Conservation (phyloP, 1,139 yeast species). For the Barnettozyma hawaiiensis region DNA sequence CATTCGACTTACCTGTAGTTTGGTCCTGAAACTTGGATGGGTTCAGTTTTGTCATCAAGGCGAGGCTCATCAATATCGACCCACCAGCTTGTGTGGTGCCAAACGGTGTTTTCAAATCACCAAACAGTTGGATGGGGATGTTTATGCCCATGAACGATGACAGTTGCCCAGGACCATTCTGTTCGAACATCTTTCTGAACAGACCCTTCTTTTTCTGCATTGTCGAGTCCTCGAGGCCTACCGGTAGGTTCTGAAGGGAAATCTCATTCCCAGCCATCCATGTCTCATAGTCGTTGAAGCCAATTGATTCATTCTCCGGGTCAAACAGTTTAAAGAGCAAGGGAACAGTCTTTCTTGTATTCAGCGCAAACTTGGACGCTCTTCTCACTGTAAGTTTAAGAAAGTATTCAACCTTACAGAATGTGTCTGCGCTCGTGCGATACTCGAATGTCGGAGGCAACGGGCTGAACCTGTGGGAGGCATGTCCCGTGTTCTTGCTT, state of each 20-base stretch:
- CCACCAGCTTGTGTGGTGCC: not conserved
- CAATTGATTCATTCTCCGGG: constrained; percentile 23
- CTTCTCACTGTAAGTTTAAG: constrained; percentile 58
- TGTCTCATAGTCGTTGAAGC: constrained; percentile 2
- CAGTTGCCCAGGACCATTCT: too few species aligned
- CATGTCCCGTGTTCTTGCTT: constrained; percentile 15
- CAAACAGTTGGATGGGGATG: not conserved
- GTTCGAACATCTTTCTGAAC: not conserved
- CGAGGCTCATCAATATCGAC: not conserved
- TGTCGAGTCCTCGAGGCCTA: not conserved
- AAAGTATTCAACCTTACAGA: constrained; percentile 38
- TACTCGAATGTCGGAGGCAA: constrained; percentile 56
- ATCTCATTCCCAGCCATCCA: constrained; percentile 1
- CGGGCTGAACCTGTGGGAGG: constrained; percentile 36
- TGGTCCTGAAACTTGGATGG: not conserved
- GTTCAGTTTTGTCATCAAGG: not conserved
- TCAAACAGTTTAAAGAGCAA: constrained; percentile 52
- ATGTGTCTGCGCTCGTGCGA: constrained; percentile 32
- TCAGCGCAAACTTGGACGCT: constrained; percentile 45
- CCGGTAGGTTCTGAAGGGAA: not conserved
- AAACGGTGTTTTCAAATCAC: constrained; percentile 1
- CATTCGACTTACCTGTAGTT: not conserved
- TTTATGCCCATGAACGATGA: not conserved
- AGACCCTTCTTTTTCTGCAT: not conserved
- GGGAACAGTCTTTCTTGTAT: constrained; percentile 44